phyloP scores from a whole-genome alignment of 1,284 basidiomycete genomes.

The Schizophyllum commune region DNA sequence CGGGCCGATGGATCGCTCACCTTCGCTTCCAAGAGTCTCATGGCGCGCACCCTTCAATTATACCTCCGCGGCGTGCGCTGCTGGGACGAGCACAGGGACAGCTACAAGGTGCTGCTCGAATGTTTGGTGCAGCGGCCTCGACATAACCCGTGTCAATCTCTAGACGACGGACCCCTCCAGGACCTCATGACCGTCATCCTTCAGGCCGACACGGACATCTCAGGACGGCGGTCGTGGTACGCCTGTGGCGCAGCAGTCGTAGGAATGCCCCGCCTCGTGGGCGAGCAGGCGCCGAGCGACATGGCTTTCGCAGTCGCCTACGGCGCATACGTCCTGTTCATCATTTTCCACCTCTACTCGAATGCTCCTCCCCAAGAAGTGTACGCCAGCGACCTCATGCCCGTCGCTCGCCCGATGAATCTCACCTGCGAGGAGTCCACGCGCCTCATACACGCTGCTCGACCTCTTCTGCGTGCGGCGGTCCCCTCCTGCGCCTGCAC shows the following conservation, averaged over 20 bases:
- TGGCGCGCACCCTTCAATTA: conserved; percentile 8
- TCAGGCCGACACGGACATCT: neutral
- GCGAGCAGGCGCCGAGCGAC: neutral
- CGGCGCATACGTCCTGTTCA: neutral
- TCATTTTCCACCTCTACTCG: neutral
- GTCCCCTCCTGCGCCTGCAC: too few relatives aligned
- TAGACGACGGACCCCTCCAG: neutral
- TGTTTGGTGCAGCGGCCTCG: neutral
- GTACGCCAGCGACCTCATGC: neutral
- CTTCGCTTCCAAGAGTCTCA: conserved; percentile 15
- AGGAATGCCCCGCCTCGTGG: neutral
- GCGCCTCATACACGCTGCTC: too few relatives aligned
- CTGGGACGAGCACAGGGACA: neutral
- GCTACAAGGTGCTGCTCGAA: neutral
- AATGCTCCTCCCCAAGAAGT: neutral
- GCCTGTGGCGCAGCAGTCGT: neutral
- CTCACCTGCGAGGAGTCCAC: too few relatives aligned
- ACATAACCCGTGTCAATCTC: neutral
- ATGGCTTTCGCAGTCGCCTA: neutral
- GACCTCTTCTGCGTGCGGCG: too few relatives aligned
- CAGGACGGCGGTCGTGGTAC: neutral
- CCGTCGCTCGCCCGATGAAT: neutral
- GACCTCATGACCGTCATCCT: neutral
- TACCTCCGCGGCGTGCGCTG: neutral
- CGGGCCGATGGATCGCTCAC: conserved; percentile 14